A percentile compares a stretch with the other conserved stretches of the same genome.
Evolutionary conservation across 2,329 filamentous ascomycete species (phyloP).

Genomic region (Scedosporium dehoogii): DNA sequence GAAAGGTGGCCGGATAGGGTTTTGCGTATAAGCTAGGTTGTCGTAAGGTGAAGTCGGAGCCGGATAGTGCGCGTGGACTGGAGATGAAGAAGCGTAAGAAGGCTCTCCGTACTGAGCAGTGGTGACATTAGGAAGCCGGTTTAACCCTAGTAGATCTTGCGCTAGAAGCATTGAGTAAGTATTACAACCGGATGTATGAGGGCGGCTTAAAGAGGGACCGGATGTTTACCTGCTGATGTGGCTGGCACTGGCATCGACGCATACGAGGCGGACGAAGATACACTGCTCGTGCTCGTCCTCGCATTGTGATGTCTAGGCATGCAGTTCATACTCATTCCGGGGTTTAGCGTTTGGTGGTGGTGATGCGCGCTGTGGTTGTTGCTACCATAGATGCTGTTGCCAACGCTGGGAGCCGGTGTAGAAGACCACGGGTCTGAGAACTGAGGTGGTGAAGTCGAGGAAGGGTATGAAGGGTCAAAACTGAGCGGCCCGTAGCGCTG

Average conservation of each 20-base stretch:
- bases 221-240: conserved; percentile 61
- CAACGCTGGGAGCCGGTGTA: conserved; percentile 38
- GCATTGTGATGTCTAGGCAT: conserved; percentile 35
- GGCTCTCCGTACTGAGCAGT: conserved; percentile 62
- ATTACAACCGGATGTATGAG: conserved; percentile 45
- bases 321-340: conserved; percentile 46
- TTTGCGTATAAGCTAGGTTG: conserved; percentile 62
- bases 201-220: conserved; percentile 6
- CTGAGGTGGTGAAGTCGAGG: conserved; percentile 47
- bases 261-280: conserved; percentile 55
- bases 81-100: conserved; percentile 56
- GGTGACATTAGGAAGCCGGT: conserved; percentile 49
- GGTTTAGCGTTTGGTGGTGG: conserved; percentile 30
- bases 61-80: conserved; percentile 55
- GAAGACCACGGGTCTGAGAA: conserved; percentile 88
- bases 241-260: conserved; percentile 62
- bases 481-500: conserved; percentile 71
- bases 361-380: conserved; percentile 12
- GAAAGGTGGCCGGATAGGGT: conserved; percentile 50
- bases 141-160: conserved; percentile 65
- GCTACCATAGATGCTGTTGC: conserved; percentile 50
- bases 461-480: conserved; percentile 63
- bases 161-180: conserved; percentile 54
- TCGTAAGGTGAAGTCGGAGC: conserved; percentile 65
- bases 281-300: conserved; percentile 44